Conservation (phyloP, 2,329 filamentous ascomycete species). For the Paecilomyces dactylethromorphus region DNA sequence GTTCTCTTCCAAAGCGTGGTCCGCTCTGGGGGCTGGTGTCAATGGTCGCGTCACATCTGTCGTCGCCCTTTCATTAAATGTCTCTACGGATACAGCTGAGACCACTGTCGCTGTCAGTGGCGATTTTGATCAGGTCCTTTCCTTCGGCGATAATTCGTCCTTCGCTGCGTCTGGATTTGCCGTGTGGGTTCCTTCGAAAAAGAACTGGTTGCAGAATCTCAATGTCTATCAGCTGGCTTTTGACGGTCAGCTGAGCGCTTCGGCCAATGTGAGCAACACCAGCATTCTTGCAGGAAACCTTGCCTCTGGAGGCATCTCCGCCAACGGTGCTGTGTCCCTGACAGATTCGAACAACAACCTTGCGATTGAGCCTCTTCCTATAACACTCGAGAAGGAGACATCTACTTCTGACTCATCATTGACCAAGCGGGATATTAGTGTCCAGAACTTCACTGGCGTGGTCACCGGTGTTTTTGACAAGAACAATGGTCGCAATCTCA, state of each 20-base stretch:
- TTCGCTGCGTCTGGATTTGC: conserved; percentile 69
- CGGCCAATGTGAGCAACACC: conserved; percentile 52
- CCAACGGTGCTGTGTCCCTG: conserved; percentile 66
- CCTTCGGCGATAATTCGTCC: conserved; percentile 56
- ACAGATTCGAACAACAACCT: conserved; percentile 32
- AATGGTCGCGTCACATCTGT: conserved; percentile 70
- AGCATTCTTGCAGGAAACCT: conserved; percentile 78
- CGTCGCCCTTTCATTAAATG: conserved; percentile 71
- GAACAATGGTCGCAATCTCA: conserved; percentile 65
- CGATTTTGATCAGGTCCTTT: conserved; percentile 65
- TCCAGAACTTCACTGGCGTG: conserved; percentile 57
- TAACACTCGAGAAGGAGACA: conserved; percentile 42
- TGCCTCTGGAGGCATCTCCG: conserved; percentile 64
- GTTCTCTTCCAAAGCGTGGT: conserved; percentile 62
- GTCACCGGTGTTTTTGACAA: conserved; percentile 72
- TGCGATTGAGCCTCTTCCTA: conserved; percentile 32
- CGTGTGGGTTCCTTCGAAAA: conserved; percentile 79
- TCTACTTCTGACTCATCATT: conserved; percentile 9
- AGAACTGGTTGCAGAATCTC: conserved; percentile 84
- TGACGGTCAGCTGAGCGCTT: conserved; percentile 65
- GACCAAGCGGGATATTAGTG: conserved; percentile 40
- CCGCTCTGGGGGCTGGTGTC: conserved; percentile 74
- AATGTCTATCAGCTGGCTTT: conserved; percentile 58
- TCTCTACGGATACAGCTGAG: conserved; percentile 62
- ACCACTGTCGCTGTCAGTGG: conserved; percentile 74